These are phyloP conservation scores for Peronospora farinosa DNA, from an alignment of 352 stramenopile species.

Conservation along the genomic window DNA sequence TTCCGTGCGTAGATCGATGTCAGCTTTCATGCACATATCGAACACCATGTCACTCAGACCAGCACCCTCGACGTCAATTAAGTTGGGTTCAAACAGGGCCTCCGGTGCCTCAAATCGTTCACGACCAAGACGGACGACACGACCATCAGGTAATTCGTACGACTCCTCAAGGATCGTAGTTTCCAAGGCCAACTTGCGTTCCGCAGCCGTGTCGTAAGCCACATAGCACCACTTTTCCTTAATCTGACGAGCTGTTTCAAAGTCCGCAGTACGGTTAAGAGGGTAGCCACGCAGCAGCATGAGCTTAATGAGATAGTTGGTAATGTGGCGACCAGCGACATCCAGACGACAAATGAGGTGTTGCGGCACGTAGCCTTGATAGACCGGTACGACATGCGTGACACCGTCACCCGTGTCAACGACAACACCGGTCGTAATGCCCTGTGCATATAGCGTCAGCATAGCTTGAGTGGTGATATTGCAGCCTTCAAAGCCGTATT, in stretches of 20 bases:
- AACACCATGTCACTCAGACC: conserved; percentile 96
- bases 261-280: conserved; percentile 89
- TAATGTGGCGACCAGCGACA: conserved; percentile 90
- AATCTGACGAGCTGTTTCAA: conserved; percentile 90
- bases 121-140: conserved; percentile 90
- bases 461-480: conserved; percentile 91
- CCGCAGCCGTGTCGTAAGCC: conserved; percentile 80
- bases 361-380: conserved; percentile 87
- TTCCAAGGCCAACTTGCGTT: conserved; percentile 85
- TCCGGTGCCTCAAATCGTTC: conserved; percentile 95
- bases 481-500: conserved; percentile 86
- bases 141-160: conserved; percentile 95
- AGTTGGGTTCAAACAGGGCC: conserved; percentile 93
- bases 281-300: conserved; percentile 87
- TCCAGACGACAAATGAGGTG: conserved; percentile 89
- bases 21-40: conserved; percentile 96
- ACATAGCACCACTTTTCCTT: conserved; percentile 94
- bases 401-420: conserved; percentile 91
- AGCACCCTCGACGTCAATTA: conserved; percentile 95
- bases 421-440: conserved; percentile 86
- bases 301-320: conserved; percentile 93
- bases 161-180: conserved; percentile 89
- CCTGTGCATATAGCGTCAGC: conserved; percentile 90
- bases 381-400: conserved; percentile 90
- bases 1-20: conserved; percentile 89